Percentiles rank a stretch among this genome's conserved stretches.
Conservation (phyloP, 1,284 basidiomycete genomes). For the Cerrena zonata region DNA sequence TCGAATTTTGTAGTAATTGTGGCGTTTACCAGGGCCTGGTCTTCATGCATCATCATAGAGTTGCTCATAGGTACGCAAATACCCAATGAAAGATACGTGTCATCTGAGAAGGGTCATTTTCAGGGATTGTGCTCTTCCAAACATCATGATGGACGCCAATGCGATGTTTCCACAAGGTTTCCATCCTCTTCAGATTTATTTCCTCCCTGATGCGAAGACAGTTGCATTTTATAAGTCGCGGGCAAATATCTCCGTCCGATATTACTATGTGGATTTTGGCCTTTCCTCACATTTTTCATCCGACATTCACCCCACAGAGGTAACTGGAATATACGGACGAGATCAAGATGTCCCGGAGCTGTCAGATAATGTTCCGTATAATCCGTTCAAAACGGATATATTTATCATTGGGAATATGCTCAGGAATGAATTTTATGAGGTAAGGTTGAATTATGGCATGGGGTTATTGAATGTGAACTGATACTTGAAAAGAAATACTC, state of each 20-base stretch:
- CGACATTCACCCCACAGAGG: too few relatives aligned
- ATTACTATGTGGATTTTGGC: too few relatives aligned
- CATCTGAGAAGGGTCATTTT: not conserved
- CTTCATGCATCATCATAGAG: constrained; percentile 16
- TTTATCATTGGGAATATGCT: constrained; percentile 2
- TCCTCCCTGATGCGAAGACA: not conserved
- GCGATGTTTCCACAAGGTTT: not conserved
- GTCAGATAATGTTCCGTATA: not conserved
- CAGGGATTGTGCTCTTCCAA: not conserved
- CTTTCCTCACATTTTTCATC: too few relatives aligned
- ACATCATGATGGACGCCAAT: not conserved
- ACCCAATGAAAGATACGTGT: not conserved
- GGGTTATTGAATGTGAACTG: not conserved
- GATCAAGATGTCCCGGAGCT: not conserved
- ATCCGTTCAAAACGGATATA: constrained; percentile 2
- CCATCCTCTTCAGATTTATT: constrained; percentile 1
- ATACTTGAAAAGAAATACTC: not conserved
- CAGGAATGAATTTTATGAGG: not conserved
- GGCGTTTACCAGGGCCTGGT: constrained; percentile 15
- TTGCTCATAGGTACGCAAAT: constrained; percentile 15
- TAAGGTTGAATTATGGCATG: not conserved
- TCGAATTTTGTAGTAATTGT: not conserved
- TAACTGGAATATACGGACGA: too few relatives aligned
- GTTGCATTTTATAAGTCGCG: not conserved
- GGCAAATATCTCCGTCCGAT: not conserved